Percentiles rank a stretch among this genome's conserved stretches.
Conservation (phyloP, 176 grass and related monocot genomes). For the Carex kokanica region DNA sequence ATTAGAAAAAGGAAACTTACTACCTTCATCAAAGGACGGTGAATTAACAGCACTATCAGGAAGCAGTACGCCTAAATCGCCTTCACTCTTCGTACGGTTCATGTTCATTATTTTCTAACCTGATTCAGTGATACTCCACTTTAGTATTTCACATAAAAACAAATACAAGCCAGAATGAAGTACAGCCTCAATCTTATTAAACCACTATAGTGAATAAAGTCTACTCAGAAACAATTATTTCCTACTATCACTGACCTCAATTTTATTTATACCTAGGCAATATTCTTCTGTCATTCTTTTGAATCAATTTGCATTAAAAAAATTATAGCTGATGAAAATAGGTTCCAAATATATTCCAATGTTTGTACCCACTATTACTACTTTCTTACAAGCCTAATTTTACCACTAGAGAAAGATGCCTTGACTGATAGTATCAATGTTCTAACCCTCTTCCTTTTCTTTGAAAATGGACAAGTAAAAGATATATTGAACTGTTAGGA, state of each 20-base stretch:
- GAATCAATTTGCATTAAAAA: background rate
- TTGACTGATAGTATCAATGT: conserved; percentile 8
- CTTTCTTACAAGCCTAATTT: conserved; percentile 1
- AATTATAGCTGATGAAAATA: background rate
- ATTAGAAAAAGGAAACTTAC: background rate
- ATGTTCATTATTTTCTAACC: conserved; percentile 5
- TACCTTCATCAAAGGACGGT: conserved; percentile 33
- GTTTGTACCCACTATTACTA: background rate
- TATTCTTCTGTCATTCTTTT: background rate
- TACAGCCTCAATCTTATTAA: background rate
- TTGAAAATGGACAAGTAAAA: background rate
- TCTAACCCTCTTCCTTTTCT: background rate
- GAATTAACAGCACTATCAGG: conserved; percentile 24
- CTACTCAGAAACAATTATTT: background rate
- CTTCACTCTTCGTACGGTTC: conserved; percentile 23
- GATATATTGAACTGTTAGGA: background rate
- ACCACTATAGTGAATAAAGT: background rate
- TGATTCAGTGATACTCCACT: background rate
- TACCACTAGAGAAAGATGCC: conserved; percentile 18
- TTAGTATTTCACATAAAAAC: background rate
- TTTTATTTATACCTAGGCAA: background rate
- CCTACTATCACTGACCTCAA: background rate
- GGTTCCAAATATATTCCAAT: background rate
- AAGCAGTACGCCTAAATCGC: conserved; percentile 23
- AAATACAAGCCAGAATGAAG: background rate